Evolutionary conservation across 768 basidiomycete species (phyloP), one percentile per base, ranked within the genome.

Genomic region (Mycena crocata): DNA sequence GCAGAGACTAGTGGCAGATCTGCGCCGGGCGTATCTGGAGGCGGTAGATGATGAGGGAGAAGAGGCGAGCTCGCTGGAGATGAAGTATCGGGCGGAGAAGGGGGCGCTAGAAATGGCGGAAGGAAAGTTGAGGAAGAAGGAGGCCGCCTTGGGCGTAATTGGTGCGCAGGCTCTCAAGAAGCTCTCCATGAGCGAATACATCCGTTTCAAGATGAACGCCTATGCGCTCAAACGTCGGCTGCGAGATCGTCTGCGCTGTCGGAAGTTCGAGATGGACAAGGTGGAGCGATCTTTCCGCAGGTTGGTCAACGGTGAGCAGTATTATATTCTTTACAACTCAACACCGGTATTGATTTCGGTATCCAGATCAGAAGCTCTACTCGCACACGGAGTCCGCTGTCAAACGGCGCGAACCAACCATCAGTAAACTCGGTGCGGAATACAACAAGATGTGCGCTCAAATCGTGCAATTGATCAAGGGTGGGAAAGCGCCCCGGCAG

Each of bases 201-300:
- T 54, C 23, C 39, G 32, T 19, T 2, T n/a, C 0, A 3, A 42
- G 3, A 62, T 62, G 61, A 54, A 52, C 9, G 42, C 61, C 3
- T 52, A 44, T 9, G 61, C 51, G 14, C 40, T 62, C 17, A 62
- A 62, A 30, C 61, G 31, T 37, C 51, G 61, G 9, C 61, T 62
- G 26, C 61, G 51, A 23, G 10, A 45, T 2, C 50, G 44, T 2
- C 24, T 62, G 32, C n/a, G 42, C 0, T 42, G 40, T 2, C 28
- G 61, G 30, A 62, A 62, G 44, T 62, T 62, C 15, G 51, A 54
- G 44, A 26, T 62, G 32, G 61, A 55, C n/a, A 14, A 23, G 2
- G 39, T 55, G 42, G 61, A 62, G 26, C 61, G 51, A 9, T 2
- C 40, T 1, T 45, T 24, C 24, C 32, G 61, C 23, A 42, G 51